Base-by-base conservation (phyloP, 2,329 filamentous ascomycete species). In the Aspergillus alliaceus region DNA sequence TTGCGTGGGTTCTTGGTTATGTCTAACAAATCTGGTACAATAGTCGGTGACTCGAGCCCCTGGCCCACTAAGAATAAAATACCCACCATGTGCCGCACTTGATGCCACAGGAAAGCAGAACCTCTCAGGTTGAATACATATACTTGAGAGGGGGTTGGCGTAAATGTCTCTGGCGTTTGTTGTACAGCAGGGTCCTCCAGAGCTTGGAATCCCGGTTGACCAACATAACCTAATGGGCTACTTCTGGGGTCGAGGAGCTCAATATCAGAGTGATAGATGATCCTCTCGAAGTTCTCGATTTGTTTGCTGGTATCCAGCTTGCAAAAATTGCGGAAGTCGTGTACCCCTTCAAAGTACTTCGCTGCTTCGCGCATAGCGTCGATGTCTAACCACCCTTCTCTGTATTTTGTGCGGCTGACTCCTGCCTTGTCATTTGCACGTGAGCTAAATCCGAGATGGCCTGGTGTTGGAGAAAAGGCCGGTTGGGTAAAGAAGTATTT, bases 401-500 rank as follows among this genome's bases (percentile, higher is more conserved):
- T 84, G 34, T 70, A 68, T 24, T 72, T 68, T 14, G 64, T 62
- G 18, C 56, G 56, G 12, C 59, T 55, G 18, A 62, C 39, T 27
- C 68, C 66, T 4, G 64, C 60, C 63, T 60, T 57, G 25, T 54
- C 59, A 34, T 62, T 55, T 32, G 54, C 58, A 51, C 68, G 65
- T 62, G 65, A 69, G 34, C 78, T 76, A 46, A 84, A 73, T 5
- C 83, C 84, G 35, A 82, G 60, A 20, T 80, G 69, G 1, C 81
- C 77, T 0, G 88, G 86, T 4, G 84, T 80, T 0, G 91, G 91
- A 2, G 86, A 79, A 69, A 91, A 96, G 1, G 90, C 90, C 0
- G 95, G 95, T 71, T 97, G 91, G 0, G 95, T 98, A 79, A 99
- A 99, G 80, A 96, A 98, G 77, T 99, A 99, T 57, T 91, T 87